These are phyloP conservation scores for Setaria italica DNA, from an alignment of 202 grass and related monocot genomes.

Conservation along the genomic window DNA sequence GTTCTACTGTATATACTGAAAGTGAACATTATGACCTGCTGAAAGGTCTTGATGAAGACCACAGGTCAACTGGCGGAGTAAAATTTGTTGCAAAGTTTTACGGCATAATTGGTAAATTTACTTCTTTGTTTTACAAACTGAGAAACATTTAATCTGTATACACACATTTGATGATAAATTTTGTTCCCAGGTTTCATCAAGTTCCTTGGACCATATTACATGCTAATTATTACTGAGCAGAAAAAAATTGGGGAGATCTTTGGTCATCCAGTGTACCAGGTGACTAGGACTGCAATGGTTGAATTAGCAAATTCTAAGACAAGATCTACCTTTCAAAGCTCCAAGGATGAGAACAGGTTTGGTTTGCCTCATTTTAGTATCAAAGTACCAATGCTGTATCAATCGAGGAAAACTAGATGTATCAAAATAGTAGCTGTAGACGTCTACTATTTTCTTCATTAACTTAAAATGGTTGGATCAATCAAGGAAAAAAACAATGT, in stretches of 20 bases:
- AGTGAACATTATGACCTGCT: slow-evolving; percentile 60
- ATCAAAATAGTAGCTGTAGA: no score
- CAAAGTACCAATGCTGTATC: not conserved
- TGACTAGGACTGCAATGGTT: slow-evolving; percentile 70
- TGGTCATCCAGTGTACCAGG: slow-evolving; percentile 84
- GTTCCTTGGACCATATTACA: slow-evolving; percentile 91
- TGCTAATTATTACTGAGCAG: slow-evolving; percentile 86
- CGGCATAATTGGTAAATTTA: slow-evolving; percentile 77
- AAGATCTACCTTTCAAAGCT: slow-evolving; percentile 51
- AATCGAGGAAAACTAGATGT: no score
- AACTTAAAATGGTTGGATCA: slow-evolving; percentile 14
- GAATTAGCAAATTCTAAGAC: slow-evolving; percentile 69
- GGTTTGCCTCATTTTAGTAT: slow-evolving; percentile 9
- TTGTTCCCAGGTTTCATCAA: slow-evolving; percentile 78
- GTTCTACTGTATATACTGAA: slow-evolving; percentile 71
- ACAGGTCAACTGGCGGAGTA: slow-evolving; percentile 70
- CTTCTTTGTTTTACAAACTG: not conserved
- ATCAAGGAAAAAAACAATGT: not conserved
- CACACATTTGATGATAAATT: slow-evolving; percentile 31
- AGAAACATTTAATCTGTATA: not conserved
- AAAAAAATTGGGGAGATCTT: slow-evolving; percentile 83
- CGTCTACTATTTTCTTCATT: slow-evolving; percentile 9
- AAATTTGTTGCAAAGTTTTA: slow-evolving; percentile 92
- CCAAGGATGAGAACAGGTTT: slow-evolving; percentile 77
- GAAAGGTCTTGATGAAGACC: slow-evolving; percentile 64